Base-by-base conservation (phyloP, 192 early-diverging fungal species). In the Dissophora ornata region DNA sequence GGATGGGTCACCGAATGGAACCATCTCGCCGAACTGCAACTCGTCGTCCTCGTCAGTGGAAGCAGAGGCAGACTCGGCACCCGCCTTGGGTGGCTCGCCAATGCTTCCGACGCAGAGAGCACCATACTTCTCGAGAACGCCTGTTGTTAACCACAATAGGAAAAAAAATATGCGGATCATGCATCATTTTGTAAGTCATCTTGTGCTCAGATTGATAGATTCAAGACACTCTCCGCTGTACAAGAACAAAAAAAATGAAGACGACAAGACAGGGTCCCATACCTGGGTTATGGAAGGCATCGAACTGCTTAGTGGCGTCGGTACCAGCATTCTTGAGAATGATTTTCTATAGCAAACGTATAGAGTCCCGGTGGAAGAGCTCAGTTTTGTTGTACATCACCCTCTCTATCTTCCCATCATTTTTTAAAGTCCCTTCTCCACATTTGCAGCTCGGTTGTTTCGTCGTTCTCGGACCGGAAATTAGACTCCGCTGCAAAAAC, bases 301-400 rank as follows among this genome's bases (percentile, higher is more conserved):
- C 90, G 66, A 94, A 95, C 80, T 94, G 91, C 80, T 93, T 92
- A 25, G 90, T 81, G 26, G 94, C 94, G 80, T 95, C 94, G 16
- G 81, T 83, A 46, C 93, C 94, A 22, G 91, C 90, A 24, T 88
- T 89, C 71, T 91, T 90, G 21, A 94, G 71, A 25, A 94, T 82
- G 42, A 94, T 85, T 78, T 93, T 92, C 69, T 92, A 83, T 48
- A 80, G 26, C 33, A 55, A 30, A 28, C 21, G 28, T 18, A n/a
- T n/a, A n/a, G n/a, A n/a, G n/a, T n/a, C n/a, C n/a, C n/a, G n/a
- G n/a, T n/a, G n/a, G n/a, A n/a, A n/a, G n/a, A n/a, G n/a, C n/a
- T n/a, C n/a, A n/a, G n/a, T n/a, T n/a, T n/a, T n/a, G n/a, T n/a
- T n/a, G n/a, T n/a, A n/a, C n/a, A n/a, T n/a, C n/a, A n/a, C n/a